Base-by-base conservation (phyloP, 2,329 filamentous ascomycete species). In the Chrysoporthe austroafricana region DNA sequence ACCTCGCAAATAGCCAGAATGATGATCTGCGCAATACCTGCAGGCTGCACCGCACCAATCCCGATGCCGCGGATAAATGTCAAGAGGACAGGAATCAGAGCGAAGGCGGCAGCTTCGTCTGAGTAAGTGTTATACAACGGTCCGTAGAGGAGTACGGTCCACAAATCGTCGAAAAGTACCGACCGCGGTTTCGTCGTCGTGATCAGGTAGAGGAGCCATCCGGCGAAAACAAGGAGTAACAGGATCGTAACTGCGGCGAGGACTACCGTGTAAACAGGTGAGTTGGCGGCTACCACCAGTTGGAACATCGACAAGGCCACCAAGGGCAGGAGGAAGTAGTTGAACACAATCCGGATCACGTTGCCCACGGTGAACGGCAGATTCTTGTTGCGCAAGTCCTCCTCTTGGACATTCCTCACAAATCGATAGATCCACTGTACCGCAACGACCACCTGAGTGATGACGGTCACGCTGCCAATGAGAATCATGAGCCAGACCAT, bases 91-190 rank as follows among this genome's bases (percentile, higher is more conserved):
- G 95, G 94, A 26, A 97, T 89, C 54, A 97, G 85, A 7, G 95
- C 94, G 78, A 97, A 99, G 0, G 93, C 90, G 8, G 95, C 93
- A 0, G 94, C 93, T 76, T 95, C 92, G 77, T 99, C 96, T 34
- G 92, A 96, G 77, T 97, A 98, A 0, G 96, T 99, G 79, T 99
- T 99, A 79, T 99, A 99, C 8, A 99, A 83, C 5, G 96, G 93
- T 0, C 96, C 96, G 73, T 97, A 98, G 0, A 93, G 85, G 2
- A 99, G 84, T 9, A 98, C 89, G 0, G 93, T 97, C 7, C 93
- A 89, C 61, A 99, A 84, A 74, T 98, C 94, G 78, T 99, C 96
- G 77, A 97, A 99, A 11, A 99, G 84, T 72, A 93, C 91, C 1
- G 93, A 91, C 69, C 94, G 90, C 6, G 94, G 94, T 71, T 91